These are phyloP conservation scores for Phaffia tasmanica DNA, from an alignment of 768 basidiomycete genomes.

Conservation along the genomic window DNA sequence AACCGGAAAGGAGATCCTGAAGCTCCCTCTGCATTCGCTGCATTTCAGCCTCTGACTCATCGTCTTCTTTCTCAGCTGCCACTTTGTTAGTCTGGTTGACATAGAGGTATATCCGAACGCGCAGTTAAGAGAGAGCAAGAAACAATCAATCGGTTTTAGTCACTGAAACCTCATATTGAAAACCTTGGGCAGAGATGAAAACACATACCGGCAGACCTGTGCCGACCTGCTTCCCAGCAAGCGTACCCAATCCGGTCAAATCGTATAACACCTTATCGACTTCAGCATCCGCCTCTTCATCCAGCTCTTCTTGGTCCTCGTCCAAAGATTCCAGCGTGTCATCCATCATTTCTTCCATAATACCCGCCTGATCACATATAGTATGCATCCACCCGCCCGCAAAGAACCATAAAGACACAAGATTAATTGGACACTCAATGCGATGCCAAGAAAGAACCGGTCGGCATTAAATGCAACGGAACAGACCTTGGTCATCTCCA, in stretches of 20 bases:
- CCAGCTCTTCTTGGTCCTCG: constrained; percentile 86
- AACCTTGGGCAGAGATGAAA: neutral
- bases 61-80: constrained; percentile 58
- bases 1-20: constrained; percentile 65
- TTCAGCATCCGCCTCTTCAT: constrained; percentile 93
- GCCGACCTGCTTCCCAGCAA: constrained; percentile 26
- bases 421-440: constrained; percentile 19
- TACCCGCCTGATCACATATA: constrained; percentile 59
- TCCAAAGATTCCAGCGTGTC: constrained; percentile 64
- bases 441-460: neutral
- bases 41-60: constrained; percentile 77
- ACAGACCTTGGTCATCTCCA: constrained; percentile 96
- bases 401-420: neutral
- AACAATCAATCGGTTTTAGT: neutral
- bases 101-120: neutral
- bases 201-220: constrained; percentile 29
- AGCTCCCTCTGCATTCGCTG: constrained; percentile 82
- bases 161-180: neutral
- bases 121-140: neutral
- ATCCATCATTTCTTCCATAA: constrained; percentile 96
- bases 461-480: neutral
- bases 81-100: constrained; percentile 41
- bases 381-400: neutral
- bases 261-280: constrained; percentile 94
- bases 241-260: constrained; percentile 57